Conservation (phyloP, 1,284 basidiomycete species). For the Pseudozyma hubeiensis region DNA sequence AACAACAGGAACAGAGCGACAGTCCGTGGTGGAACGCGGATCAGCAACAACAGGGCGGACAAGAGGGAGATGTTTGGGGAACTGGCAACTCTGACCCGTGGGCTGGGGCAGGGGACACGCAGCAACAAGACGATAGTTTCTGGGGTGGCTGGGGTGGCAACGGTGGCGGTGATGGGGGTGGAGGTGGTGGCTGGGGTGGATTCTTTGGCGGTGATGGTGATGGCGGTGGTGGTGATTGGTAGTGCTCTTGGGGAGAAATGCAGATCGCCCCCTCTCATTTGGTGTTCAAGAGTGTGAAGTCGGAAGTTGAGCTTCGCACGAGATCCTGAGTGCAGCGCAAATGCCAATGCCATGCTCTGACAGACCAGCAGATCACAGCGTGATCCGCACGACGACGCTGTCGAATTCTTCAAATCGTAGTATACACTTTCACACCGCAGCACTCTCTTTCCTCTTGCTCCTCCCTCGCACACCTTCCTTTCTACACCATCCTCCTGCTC, state of each 20-base stretch:
- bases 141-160: constrained; percentile 26
- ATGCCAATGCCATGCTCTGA: too few species aligned
- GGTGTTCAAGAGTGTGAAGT: too few species aligned
- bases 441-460: too few species aligned
- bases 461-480: not conserved
- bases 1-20: constrained; percentile 8
- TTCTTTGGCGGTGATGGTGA: constrained; percentile 45
- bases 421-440: not conserved
- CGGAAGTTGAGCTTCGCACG: too few species aligned
- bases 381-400: too few species aligned
- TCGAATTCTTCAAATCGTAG: not conserved
- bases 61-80: constrained; percentile 44
- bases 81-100: constrained; percentile 33
- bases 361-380: too few species aligned
- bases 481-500: not conserved
- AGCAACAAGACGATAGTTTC: constrained; percentile 22
- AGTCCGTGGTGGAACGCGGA: constrained; percentile 36
- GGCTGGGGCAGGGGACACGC: constrained; percentile 29
- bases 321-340: too few species aligned
- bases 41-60: constrained; percentile 15
- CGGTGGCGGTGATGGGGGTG: constrained; percentile 18
- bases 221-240: constrained; percentile 27
- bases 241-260: not conserved
- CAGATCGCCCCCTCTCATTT: not conserved
- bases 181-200: constrained; percentile 42